A percentile compares a stretch with the other conserved stretches of the same genome.
Conservation (phyloP, 2,329 filamentous ascomycete genomes). For the Aspergillus neotritici region DNA sequence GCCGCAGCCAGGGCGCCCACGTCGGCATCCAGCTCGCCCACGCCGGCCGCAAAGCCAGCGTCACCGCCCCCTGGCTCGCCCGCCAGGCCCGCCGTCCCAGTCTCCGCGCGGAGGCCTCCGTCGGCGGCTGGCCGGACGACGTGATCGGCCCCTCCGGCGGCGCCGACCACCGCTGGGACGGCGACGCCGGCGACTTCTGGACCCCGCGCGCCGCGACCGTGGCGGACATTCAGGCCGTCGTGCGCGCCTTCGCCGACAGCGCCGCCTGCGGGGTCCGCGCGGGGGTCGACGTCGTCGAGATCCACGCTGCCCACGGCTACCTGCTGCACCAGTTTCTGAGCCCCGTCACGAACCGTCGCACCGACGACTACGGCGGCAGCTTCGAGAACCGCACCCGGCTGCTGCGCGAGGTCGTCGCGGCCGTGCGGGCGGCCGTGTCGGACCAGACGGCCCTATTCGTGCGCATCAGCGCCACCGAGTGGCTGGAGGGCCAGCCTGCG, state of each 20-base stretch:
- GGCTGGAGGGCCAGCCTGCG: slow-evolving; percentile 51
- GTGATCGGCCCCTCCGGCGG: slow-evolving; percentile 35
- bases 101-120: slow-evolving; percentile 42
- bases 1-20: slow-evolving; percentile 70
- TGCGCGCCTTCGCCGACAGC: slow-evolving; percentile 55
- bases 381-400: slow-evolving; percentile 61
- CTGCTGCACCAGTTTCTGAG: slow-evolving; percentile 65
- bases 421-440: slow-evolving; percentile 57
- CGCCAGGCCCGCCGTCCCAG: slow-evolving; percentile 13
- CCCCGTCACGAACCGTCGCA: slow-evolving; percentile 63
- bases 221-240: slow-evolving; percentile 60
- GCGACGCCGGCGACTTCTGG: slow-evolving; percentile 58
- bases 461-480: slow-evolving; percentile 66
- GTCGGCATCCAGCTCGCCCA: slow-evolving; percentile 76
- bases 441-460: slow-evolving; percentile 64
- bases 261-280: slow-evolving; percentile 57
- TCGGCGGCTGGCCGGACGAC: slow-evolving; percentile 51
- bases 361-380: slow-evolving; percentile 47
- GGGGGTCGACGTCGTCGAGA: slow-evolving; percentile 71
- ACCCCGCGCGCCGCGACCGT: slow-evolving; percentile 61
- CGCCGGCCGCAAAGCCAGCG: slow-evolving; percentile 61
- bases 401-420: slow-evolving; percentile 59
- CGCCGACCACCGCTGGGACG: slow-evolving; percentile 52
- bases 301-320: slow-evolving; percentile 75
- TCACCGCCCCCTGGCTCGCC: slow-evolving; percentile 46